phyloP scores from a whole-genome alignment of 495 filamentous ascomycete genomes.

The Hyaloscypha variabilis region DNA sequence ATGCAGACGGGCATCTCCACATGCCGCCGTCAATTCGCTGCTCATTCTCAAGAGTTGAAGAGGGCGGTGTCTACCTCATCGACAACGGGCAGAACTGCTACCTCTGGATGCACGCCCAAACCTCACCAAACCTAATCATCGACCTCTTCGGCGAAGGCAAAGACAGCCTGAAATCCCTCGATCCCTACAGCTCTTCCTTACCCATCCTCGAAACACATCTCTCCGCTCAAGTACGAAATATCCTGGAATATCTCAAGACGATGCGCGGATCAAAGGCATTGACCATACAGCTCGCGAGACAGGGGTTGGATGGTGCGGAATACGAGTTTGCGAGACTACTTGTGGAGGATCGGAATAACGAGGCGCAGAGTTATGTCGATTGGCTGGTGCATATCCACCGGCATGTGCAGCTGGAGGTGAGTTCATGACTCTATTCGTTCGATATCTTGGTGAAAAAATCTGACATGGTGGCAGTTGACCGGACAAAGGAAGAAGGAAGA shows the following conservation, averaged over 20 bases:
- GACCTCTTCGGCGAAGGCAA: conserved; percentile 88
- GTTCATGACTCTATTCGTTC: conserved; percentile 34
- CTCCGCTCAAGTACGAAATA: conserved; percentile 92
- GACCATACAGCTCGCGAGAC: conserved; percentile 86
- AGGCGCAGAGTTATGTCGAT: conserved; percentile 96
- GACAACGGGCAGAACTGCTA: conserved; percentile 93
- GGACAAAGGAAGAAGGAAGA: conserved; percentile 81
- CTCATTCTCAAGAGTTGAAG: conserved; percentile 88
- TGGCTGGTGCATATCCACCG: conserved; percentile 97
- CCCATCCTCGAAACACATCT: conserved; percentile 88
- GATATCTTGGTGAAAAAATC: conserved; percentile 20
- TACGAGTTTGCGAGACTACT: conserved; percentile 92
- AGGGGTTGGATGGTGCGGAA: conserved; percentile 93
- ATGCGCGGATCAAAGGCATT: conserved; percentile 85
- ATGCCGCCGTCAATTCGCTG: conserved; percentile 79
- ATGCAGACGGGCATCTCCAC: conserved; percentile 78
- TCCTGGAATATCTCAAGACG: conserved; percentile 81
- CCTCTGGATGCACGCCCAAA: conserved; percentile 87
- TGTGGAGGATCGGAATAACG: conserved; percentile 95
- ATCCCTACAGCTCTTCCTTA: conserved; percentile 74
- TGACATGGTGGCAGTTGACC: conserved; percentile 48
- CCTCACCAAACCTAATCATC: conserved; percentile 74
- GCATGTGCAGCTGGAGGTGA: conserved; percentile 84
- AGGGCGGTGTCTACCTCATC: conserved; percentile 95
- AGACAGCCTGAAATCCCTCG: conserved; percentile 71